Evolutionary conservation across 441 rosid species (phyloP), one percentile per base, ranked within the genome.

Genomic region (California macrophylla): DNA sequence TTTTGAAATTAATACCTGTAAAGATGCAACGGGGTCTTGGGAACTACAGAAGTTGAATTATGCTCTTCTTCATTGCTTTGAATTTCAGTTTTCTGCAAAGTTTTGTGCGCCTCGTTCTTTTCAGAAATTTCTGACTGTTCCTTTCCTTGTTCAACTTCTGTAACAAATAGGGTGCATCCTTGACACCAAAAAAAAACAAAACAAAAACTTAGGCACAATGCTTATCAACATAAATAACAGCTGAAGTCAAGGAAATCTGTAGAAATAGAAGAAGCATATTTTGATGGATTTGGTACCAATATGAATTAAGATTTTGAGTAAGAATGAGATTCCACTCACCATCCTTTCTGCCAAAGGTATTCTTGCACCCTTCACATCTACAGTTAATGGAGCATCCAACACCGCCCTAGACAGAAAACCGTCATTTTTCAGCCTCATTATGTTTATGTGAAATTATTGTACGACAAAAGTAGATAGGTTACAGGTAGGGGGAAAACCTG

Each of bases 371-470:
- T 88, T 95, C 99, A 26, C 99, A 95, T 77, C 99, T 82, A 74
- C 99, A 95, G 80, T 88, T 90, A 72, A 89, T 77, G 74, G 99
- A 92, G 84, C 99, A 95, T 50, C 99, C 98, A 64, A 95, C 99
- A 61, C 96, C 98, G 54, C 98, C 91, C 99, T 94, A 58, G 72
- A 72, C 74, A 74, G 29, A 65, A 77, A 77, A 73, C 1, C n/a
- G 23, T 42, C 15, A 5, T 12, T 23, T 47, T 67, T 38, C 65
- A 52, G 21, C 42, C 82, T 68, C 74, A 77, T 70, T 77, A 26
- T 50, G 76, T 13, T 70, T 77, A 26, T 50, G 76, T 13, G 25
- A 28, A 30, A 30, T 10, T 47, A 42, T 8, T 69, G 66, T 50
- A 52, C 21, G 71, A 25, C 52, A 70, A 54, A 69, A 42, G 66